Evolutionary conservation across 805 yeast genomes (phyloP).

Genomic region (Lipomyces yamadae): DNA sequence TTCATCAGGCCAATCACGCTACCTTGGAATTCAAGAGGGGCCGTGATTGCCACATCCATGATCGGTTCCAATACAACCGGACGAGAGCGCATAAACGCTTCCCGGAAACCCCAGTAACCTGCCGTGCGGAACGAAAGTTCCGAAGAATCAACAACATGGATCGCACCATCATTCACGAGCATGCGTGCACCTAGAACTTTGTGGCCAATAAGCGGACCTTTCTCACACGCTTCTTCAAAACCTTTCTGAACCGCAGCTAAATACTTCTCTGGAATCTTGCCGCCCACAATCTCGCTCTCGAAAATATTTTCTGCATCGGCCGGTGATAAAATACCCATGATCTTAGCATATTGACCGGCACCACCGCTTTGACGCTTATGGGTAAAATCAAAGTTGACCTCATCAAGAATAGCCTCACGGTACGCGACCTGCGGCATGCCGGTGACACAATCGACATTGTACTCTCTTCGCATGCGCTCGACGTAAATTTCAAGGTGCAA

Average conservation of each 20-base stretch:
- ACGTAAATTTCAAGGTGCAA: conserved; percentile 95
- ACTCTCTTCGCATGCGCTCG: conserved; percentile 97
- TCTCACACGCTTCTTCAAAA: conserved; percentile 89
- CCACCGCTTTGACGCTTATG: conserved; percentile 99
- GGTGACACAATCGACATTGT: conserved; percentile 90
- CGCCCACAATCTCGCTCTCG: conserved; percentile 90
- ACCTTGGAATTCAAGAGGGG: conserved; percentile 97
- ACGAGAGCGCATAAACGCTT: conserved; percentile 79
- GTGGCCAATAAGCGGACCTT: conserved; percentile 97
- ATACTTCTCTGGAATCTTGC: conserved; percentile 94
- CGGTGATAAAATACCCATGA: conserved; percentile 75
- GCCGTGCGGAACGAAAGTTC: conserved; percentile 96
- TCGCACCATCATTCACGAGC: conserved; percentile 95
- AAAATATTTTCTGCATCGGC: conserved; percentile 63
- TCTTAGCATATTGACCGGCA: conserved; percentile 98
- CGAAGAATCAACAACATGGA: conserved; percentile 95
- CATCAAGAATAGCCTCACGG: conserved; percentile 82
- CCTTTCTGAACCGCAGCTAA: conserved; percentile 88
- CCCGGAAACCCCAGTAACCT: conserved; percentile 86
- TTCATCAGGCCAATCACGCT: conserved; percentile 87
- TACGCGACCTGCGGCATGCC: conserved; percentile 99
- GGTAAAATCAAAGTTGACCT: conserved; percentile 84
- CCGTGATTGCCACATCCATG: conserved; percentile 89
- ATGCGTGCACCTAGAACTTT: conserved; percentile 89
- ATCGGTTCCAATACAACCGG: conserved; percentile 96